These are phyloP conservation scores for Sporothrix brasiliensis DNA, from an alignment of 2,329 filamentous ascomycete species.

Conservation along the genomic window DNA sequence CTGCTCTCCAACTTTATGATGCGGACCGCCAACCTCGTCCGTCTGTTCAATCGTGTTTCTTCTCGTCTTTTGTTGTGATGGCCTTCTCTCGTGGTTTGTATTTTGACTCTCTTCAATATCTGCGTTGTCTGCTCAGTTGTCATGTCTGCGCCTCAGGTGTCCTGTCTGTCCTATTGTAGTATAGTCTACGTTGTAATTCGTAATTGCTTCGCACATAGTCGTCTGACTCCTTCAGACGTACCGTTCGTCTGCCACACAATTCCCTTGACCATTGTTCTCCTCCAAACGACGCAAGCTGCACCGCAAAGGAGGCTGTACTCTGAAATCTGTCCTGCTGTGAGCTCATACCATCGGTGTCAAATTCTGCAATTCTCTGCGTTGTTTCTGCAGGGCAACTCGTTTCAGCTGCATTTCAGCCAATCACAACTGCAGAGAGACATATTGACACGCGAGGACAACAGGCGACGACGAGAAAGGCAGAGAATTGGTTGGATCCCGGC, in stretches of 20 bases:
- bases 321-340: background rate
- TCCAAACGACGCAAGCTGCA: background rate
- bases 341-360: slow-evolving; percentile 19
- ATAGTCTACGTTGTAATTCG: background rate
- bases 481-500: background rate
- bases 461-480: too few species aligned
- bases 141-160: slow-evolving; percentile 8
- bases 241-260: too few species aligned
- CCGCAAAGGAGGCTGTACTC: slow-evolving; percentile 23
- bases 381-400: background rate
- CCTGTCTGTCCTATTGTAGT: background rate
- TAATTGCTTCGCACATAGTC: background rate
- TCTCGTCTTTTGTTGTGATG: background rate
- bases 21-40: background rate
- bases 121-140: background rate
- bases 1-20: background rate
- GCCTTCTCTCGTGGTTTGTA: background rate
- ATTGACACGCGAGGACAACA: background rate
- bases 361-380: background rate
- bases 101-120: background rate
- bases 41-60: background rate
- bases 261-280: background rate
- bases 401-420: slow-evolving; percentile 21
- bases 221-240: too few species aligned
- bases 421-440: slow-evolving; percentile 18